A percentile compares a stretch with the other conserved stretches of the same genome.
phyloP scores from a whole-genome alignment of 805 yeast species.

The Nakazawaea ambrosiae region DNA sequence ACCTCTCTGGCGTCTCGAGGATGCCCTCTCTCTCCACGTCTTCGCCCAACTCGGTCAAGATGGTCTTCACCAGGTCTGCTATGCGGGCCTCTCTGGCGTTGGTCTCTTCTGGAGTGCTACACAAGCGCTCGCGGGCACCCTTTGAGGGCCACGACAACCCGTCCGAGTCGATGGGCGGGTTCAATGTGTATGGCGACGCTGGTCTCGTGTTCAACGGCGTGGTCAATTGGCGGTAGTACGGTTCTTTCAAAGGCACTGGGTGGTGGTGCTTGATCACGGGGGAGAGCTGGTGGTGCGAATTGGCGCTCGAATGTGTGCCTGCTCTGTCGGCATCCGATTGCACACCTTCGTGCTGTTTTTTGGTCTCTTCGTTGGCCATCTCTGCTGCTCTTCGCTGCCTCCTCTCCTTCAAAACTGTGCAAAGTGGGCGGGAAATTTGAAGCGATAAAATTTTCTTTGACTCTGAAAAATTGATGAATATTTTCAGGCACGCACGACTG shows the following conservation, averaged over 20 bases:
- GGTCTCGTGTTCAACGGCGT: constrained; percentile 72
- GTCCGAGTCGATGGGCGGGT: constrained; percentile 83
- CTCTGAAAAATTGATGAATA: no score
- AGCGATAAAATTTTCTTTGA: no score
- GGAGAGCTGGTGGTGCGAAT: background rate
- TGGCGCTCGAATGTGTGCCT: background rate
- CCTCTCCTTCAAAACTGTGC: no score
- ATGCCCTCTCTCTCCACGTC: constrained; percentile 85
- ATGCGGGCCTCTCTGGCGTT: constrained; percentile 65
- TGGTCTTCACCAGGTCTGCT: constrained; percentile 75
- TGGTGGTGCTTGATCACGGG: constrained; percentile 3
- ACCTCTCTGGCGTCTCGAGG: constrained; percentile 89
- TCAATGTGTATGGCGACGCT: constrained; percentile 74
- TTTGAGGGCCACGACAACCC: constrained; percentile 91
- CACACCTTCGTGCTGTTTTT: no score
- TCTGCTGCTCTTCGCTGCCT: no score
- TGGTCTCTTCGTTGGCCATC: background rate
- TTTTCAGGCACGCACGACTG: no score
- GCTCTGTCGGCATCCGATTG: no score
- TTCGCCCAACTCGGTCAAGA: constrained; percentile 83
- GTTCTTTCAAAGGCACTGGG: constrained; percentile 27
- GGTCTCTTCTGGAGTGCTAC: constrained; percentile 60
- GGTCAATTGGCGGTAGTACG: constrained; percentile 26
- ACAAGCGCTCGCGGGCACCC: constrained; percentile 77
- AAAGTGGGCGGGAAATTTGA: no score